Evolutionary conservation across 768 basidiomycete genomes (phyloP).

Genomic region (Steccherinum ochraceum): DNA sequence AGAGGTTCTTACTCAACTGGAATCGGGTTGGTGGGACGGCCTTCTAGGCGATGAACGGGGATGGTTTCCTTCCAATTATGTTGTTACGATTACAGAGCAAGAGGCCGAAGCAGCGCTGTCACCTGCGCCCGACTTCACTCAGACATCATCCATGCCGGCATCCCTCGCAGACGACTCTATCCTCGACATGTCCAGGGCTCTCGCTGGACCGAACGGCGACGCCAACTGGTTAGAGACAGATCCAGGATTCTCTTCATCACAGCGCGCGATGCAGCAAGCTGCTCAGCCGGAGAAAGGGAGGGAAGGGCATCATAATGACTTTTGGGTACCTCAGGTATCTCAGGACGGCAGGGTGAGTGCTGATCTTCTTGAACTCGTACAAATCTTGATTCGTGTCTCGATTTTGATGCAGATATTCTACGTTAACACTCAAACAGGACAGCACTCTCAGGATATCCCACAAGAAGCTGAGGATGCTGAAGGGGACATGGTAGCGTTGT

Average conservation of each 20-base stretch:
- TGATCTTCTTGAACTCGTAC: constrained; percentile 5
- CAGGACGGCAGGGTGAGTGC: constrained; percentile 70
- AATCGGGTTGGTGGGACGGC: constrained; percentile 99
- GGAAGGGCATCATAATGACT: constrained; percentile 50
- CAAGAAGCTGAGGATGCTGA: constrained; percentile 65
- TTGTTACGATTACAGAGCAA: constrained; percentile 68
- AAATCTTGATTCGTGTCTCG: background rate
- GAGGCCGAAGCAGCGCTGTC: constrained; percentile 68
- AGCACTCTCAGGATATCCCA: constrained; percentile 81
- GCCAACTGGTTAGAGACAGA: constrained; percentile 49
- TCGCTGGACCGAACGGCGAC: constrained; percentile 37
- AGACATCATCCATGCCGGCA: constrained; percentile 1
- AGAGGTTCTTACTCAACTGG: constrained; percentile 85
- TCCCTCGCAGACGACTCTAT: constrained; percentile 25
- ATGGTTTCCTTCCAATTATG: constrained; percentile 98
- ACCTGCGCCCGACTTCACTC: constrained; percentile 28
- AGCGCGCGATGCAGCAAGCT: constrained; percentile 29
- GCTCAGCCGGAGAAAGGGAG: constrained; percentile 5
- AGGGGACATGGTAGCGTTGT: constrained; percentile 50
- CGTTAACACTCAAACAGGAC: constrained; percentile 83
- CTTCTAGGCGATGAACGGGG: constrained; percentile 84
- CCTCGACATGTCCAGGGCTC: constrained; percentile 39
- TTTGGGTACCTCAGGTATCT: constrained; percentile 87
- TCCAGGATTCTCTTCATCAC: constrained; percentile 21
- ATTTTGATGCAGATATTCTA: constrained; percentile 75